Conservation (phyloP, 2,329 filamentous ascomycete genomes). For the Aspergillus fumigatiaffinis region DNA sequence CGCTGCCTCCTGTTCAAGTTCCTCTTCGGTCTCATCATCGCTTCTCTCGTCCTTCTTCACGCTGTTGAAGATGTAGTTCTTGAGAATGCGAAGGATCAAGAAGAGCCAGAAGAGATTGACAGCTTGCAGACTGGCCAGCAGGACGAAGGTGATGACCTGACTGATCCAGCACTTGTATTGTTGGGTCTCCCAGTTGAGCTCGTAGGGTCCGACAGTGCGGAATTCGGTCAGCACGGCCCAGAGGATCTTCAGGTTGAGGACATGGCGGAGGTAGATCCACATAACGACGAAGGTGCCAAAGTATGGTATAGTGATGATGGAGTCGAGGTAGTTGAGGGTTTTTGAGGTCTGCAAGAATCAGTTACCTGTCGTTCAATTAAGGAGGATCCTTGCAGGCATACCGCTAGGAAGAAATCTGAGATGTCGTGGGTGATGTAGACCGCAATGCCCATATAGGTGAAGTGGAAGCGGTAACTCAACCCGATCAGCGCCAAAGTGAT, state of each 20-base stretch:
- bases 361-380: not conserved
- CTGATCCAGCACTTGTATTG: slow-evolving; percentile 49
- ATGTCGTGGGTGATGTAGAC: slow-evolving; percentile 96
- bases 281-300: slow-evolving; percentile 75
- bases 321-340: slow-evolving; percentile 84
- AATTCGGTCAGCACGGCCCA: slow-evolving; percentile 47
- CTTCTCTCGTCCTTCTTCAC: slow-evolving; percentile 42
- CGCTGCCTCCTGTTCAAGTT: slow-evolving; percentile 20
- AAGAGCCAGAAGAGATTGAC: slow-evolving; percentile 47
- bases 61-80: slow-evolving; percentile 40
- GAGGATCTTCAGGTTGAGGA: slow-evolving; percentile 48
- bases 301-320: slow-evolving; percentile 73
- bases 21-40: slow-evolving; percentile 44
- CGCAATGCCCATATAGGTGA: slow-evolving; percentile 88
- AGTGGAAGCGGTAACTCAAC: slow-evolving; percentile 91
- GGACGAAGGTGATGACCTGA: slow-evolving; percentile 43
- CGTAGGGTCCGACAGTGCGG: slow-evolving; percentile 44
- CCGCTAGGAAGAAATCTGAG: slow-evolving; percentile 90
- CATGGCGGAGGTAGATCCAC: slow-evolving; percentile 90
- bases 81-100: slow-evolving; percentile 42
- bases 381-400: slow-evolving; percentile 37
- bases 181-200: slow-evolving; percentile 47
- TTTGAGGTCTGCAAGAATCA: slow-evolving; percentile 67
- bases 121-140: slow-evolving; percentile 43
- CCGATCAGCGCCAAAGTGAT: slow-evolving; percentile 80